phyloP scores from a whole-genome alignment of 31 red algal genomes.

The Bonnemaisonia californica region DNA sequence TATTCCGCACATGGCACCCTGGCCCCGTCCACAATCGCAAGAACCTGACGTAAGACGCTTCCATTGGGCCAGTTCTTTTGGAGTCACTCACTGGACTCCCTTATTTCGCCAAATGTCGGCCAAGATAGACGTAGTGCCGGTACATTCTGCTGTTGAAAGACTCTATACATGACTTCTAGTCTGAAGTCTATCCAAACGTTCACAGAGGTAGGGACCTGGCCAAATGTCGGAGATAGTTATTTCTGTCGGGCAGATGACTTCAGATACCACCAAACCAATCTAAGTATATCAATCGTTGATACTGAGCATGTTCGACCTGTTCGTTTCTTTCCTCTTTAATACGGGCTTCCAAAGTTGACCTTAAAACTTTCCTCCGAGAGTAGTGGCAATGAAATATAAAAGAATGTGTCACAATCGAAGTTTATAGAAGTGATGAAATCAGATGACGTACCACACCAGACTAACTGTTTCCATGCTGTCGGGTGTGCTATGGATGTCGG shows the following conservation, averaged over 20 bases:
- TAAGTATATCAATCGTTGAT: slow-evolving; percentile 33
- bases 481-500: no score
- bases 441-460: slow-evolving; percentile 18
- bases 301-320: no score
- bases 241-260: neutral
- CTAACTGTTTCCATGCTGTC: no score
- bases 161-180: neutral
- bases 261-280: slow-evolving; percentile 9
- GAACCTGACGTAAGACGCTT: neutral
- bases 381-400: neutral
- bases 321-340: no score
- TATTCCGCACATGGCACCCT: slow-evolving; percentile 5
- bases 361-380: neutral
- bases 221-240: slow-evolving; percentile 7
- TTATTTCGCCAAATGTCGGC: slow-evolving; percentile 9
- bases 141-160: neutral
- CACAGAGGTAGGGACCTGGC: slow-evolving; percentile 10
- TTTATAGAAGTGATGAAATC: slow-evolving; percentile 28
- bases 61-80: neutral
- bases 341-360: no score
- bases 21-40: slow-evolving; percentile 16
- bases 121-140: neutral
- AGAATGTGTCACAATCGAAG: slow-evolving; percentile 8
- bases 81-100: neutral
- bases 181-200: slow-evolving; percentile 9